A percentile compares a stretch with the other conserved stretches of the same genome.
Evolutionary conservation across 192 early-diverging fungal genomes (phyloP).

Genomic region (Allomyces javanicus): DNA sequence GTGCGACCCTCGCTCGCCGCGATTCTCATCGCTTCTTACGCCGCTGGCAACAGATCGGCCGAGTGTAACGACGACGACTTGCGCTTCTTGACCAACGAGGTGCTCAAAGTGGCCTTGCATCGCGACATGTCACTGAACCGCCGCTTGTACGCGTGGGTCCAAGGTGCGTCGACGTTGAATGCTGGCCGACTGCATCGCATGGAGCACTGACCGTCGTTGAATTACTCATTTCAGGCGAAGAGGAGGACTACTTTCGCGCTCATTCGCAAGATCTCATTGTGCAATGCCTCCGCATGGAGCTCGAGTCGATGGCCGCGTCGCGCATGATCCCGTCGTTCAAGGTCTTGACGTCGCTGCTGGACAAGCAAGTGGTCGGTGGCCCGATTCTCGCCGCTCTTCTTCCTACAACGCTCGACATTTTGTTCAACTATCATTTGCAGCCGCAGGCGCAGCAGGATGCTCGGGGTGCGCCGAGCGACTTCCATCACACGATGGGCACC

Average conservation of each 20-base stretch:
- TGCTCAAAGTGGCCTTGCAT: conserved; percentile 56
- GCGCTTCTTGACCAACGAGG: conserved; percentile 44
- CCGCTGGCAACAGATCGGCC: conserved; percentile 12
- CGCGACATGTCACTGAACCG: conserved; percentile 90
- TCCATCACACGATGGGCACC: conserved; percentile 10
- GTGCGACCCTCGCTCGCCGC: background rate
- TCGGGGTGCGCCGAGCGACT: too few species aligned
- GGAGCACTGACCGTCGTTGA: background rate
- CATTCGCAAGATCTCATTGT: conserved; percentile 29
- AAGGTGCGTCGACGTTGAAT: conserved; percentile 1
- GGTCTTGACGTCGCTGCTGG: conserved; percentile 66
- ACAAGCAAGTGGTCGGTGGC: conserved; percentile 63
- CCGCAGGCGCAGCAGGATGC: conserved; percentile 34
- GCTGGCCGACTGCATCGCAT: background rate
- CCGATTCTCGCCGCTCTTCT: conserved; percentile 52
- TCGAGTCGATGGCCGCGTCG: conserved; percentile 13
- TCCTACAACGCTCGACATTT: conserved; percentile 7
- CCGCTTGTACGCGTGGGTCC: conserved; percentile 76
- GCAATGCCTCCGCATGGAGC: conserved; percentile 32
- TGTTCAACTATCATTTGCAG: background rate
- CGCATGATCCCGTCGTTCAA: conserved; percentile 48
- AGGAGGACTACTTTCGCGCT: conserved; percentile 26
- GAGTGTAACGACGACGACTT: conserved; percentile 40
- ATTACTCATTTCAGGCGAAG: conserved; percentile 10
- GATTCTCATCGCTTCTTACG: conserved; percentile 11